Percentiles rank a stretch among this genome's conserved stretches.
Conservation (phyloP, 495 filamentous ascomycete genomes). For the Talaromyces liani region DNA sequence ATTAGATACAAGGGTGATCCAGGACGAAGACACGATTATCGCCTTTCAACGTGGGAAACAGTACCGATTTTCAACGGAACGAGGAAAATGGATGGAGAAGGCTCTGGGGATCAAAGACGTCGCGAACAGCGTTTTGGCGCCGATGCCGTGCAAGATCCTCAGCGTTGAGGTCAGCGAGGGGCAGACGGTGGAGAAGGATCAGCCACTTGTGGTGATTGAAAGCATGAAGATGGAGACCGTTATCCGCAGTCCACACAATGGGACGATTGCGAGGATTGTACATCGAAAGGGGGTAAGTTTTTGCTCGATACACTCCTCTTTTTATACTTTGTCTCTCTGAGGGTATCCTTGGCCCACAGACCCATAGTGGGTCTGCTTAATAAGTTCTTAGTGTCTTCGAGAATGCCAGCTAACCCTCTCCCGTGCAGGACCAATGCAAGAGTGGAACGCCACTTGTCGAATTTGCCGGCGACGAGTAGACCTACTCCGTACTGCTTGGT, state of each 20-base stretch:
- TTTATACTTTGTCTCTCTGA: background rate
- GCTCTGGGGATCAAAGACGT: slow-evolving; percentile 76
- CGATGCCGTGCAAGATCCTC: slow-evolving; percentile 93
- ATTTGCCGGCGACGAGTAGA: slow-evolving; percentile 27
- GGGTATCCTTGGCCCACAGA: background rate
- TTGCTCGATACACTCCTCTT: background rate
- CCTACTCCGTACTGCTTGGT: no score
- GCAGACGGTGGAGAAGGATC: slow-evolving; percentile 73
- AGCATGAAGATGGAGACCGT: slow-evolving; percentile 99
- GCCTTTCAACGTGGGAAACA: slow-evolving; percentile 79
- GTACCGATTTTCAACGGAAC: slow-evolving; percentile 58
- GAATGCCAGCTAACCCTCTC: slow-evolving; percentile 20
- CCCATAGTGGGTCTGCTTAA: background rate
- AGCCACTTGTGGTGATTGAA: slow-evolving; percentile 90
- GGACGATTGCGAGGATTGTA: slow-evolving; percentile 71
- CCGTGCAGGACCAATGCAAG: slow-evolving; percentile 48
- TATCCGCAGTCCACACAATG: slow-evolving; percentile 81
- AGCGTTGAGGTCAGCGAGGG: slow-evolving; percentile 78
- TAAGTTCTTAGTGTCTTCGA: slow-evolving; percentile 9
- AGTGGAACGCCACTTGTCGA: slow-evolving; percentile 52
- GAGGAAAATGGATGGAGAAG: slow-evolving; percentile 78
- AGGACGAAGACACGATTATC: slow-evolving; percentile 59
- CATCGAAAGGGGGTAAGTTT: slow-evolving; percentile 78
- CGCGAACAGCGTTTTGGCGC: slow-evolving; percentile 75
- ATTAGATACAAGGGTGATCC: slow-evolving; percentile 72